Base-by-base conservation (phyloP, 495 filamentous ascomycete genomes). In the Monascus purpureus region DNA sequence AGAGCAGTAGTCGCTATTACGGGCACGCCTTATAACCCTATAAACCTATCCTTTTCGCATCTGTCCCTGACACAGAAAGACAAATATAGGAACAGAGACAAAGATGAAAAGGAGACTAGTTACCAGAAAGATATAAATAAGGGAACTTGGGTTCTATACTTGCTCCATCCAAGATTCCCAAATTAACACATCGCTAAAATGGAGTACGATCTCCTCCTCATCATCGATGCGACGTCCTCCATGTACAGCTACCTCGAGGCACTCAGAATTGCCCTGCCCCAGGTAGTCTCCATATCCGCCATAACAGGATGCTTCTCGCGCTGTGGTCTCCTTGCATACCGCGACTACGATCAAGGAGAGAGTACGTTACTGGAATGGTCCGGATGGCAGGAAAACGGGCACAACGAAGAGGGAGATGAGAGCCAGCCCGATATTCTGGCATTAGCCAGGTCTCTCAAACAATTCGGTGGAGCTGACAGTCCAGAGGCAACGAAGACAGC, bases 401-500 rank as follows among this genome's bases (percentile, higher is more conserved):
- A 18, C 4, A 12, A 29, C 6, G 22, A 32, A 15, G 27, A 1
- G 0, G n/a, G n/a, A n/a, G 13, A 17, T 7, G n/a, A 13, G 29
- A 17, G 25, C 1, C 40, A 43, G 17, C 44, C 40, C 1, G 37
- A 43, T 11, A 32, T 43, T 2, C 17, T 47, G 6, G 13, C 3
- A 2, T 32, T 38, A 1, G 40, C 34, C 2, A 34, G 26, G 15
- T 12, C 11, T 0, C 37, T 47, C 4, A 28, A 32, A 22, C 24
- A 23, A 5, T 28, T 8, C 0, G 44, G 30, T 9, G 55, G 55
- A 1, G 52, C 49, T 2, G 57, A 63, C 37, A 54, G 49, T 32
- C 52, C 58, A 9, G 63, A 66, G 31, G 65, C 65, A 2, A 42
- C 47, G 4, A 62, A 63, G 39, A 61, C 63, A 0, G 65, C 49